Base-by-base conservation (phyloP, 495 filamentous ascomycete genomes). In the Aspergillus steynii region DNA sequence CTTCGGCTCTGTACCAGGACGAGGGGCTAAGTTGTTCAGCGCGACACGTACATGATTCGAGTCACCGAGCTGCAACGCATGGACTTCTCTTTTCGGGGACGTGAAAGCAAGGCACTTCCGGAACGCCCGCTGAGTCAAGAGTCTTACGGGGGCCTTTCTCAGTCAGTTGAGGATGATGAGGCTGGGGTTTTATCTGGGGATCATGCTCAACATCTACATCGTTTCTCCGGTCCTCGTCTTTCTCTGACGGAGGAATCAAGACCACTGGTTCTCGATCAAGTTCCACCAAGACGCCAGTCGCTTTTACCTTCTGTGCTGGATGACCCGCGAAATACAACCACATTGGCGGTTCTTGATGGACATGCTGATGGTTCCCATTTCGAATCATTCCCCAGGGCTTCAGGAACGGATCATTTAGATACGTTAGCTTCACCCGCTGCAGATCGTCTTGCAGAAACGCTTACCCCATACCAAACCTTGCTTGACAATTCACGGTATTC, bases 41-140 rank as follows among this genome's bases (percentile, higher is more conserved):
- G 92, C 64, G 85, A 88, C 60, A 97, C 94, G 2, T 98, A 99
- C 73, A 90, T 87, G 56, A 90, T 85, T 55, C 88, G 95, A 58
- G 94, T 98, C 55, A 85, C 84, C 32, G 94, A 99, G 67, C 82
- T 99, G 14, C 83, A 86, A 66, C 84, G 85, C 29, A 80, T 92
- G 65, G 84, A 89, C 31, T 82, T 87, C 9, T 74, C 80, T 15
- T 80, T 86, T 56, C 74, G 82, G 47, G 61, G 74, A 52, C 67
- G 79, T 42, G 83, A 86, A 62, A 83, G 82, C 31, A 93, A 92
- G 67, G 88, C 88, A 34, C 77, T 96, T 15, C 94, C 94, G 12
- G 82, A 86, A 45, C 82, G 92, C 31, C 95, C 95, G 9, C 82
- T 87, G 54, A 91, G 88, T 66, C 83, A 86, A 68, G 87, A 89